Evolutionary conservation across 441 rosid genomes (phyloP), one percentile per base, ranked within the genome.

Genomic region (Gossypium davidsonii): DNA sequence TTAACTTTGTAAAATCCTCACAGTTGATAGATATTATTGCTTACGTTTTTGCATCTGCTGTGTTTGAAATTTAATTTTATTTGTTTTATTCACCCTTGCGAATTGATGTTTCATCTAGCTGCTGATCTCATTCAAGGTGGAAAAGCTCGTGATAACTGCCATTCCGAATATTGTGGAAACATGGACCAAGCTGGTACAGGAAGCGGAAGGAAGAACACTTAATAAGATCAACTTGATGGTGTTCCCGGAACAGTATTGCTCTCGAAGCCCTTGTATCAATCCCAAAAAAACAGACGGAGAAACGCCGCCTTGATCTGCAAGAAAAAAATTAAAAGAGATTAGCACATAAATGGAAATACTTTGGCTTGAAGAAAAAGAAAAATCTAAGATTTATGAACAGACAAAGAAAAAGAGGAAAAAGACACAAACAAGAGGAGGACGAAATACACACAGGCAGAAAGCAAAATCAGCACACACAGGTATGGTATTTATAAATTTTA

Each of bases 61-160:
- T 51, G 49, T 39, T 60, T 69, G 6, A 46, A 53, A n/a, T 26
- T 39, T 62, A n/a, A 64, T 70, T 63, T 68, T 46, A 21, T 37
- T 37, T 37, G 10, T 31, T 79, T 74, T 58, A 15, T 31, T 49
- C 52, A 18, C 37, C 52, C 52, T 6, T 17, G 3, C 26, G 48
- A 8, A 44, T 37, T 46, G 53, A 71, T 85, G 83, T 61, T 75
- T 70, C 68, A 48, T 80, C 73, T 37, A 37, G 99, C 81, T 91
- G 81, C 87, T 95, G 39, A 83, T 79, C 71, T 88, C 93, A 51
- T 77, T 90, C 68, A 90, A 88, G 79, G 99, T 92, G 84, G 90
- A 90, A 81, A 91, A 83, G 82, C 96, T 95, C 21, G 91, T 95
- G 73, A 84, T 95, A 74, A 89, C 99, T 37, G 96, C 99, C 61